Evolutionary conservation across 2,329 filamentous ascomycete species (phyloP), one percentile per base, ranked within the genome.

Genomic region (Colletotrichum higginsianum): DNA sequence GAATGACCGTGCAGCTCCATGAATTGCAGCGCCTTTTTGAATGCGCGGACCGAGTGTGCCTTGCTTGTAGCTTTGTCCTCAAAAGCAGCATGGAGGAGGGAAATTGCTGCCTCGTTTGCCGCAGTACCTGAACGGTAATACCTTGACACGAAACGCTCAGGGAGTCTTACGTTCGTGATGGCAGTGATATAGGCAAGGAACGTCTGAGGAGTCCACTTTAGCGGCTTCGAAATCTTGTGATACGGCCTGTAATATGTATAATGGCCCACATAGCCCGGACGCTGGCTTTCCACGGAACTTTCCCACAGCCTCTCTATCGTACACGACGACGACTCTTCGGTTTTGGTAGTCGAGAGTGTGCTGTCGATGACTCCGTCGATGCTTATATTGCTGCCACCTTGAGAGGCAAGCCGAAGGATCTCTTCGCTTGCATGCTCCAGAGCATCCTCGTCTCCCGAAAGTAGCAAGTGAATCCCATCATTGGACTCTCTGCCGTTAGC

Each of bases 11-110:
- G 71, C 4, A 61, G 58, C 47, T 75, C 76, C 72, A 87, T 82
- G 75, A 82, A 86, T 0, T 77, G 78, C 49, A 89, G 78, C 5
- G 85, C 85, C 74, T 82, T 77, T 73, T 86, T 86, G 61, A 87
- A 78, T 1, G 83, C 79, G 0, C 81, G 72, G 7, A 78, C 77
- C 0, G 86, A 84, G 18, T 86, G 78, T 56, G 77, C 80, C 2
- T 75, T 57, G 18, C 75, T 76, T 0, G 83, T 77, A 1, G 76
- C 73, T 0, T 79, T 76, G 40, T 85, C 81, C 15, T 80, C 69
- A 30, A 88, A 84, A 0, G 82, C 80, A 2, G 75, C 69, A 42
- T 80, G 74, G 18, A 89, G 78, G 26, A 85, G 79, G 1, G 75
- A 66, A 9, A 85, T 77, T 9, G 84, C 80, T 7, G 82, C 80